Evolutionary conservation across 768 basidiomycete species (phyloP).

Genomic region (Mycena pura): DNA sequence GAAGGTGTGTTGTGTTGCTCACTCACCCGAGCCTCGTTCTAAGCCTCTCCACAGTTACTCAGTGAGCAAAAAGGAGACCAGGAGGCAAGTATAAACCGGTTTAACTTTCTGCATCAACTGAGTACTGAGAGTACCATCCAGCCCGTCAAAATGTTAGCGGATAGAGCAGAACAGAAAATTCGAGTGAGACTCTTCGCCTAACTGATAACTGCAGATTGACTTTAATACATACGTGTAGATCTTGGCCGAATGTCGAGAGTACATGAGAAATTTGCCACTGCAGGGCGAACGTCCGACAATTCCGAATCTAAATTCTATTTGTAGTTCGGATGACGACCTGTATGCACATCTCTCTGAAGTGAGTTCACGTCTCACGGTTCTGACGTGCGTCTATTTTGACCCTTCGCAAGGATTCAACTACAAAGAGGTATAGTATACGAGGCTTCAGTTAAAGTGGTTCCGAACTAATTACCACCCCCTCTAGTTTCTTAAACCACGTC

Average conservation of each 20-base stretch:
- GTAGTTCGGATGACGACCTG: not conserved
- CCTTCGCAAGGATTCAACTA: not conserved
- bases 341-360: conserved; percentile 1
- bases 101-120: not conserved
- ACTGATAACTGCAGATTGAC: not conserved
- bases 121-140: not conserved
- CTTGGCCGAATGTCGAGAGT: not conserved
- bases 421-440: not conserved
- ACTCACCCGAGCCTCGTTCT: not conserved
- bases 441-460: not conserved
- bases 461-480: not conserved
- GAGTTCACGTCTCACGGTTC: not conserved
- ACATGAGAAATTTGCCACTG: not conserved
- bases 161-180: too few relatives aligned
- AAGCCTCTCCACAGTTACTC: too few relatives aligned
- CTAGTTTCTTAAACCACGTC: conserved; percentile 3
- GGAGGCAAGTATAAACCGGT: not conserved
- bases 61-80: not conserved
- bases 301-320: not conserved
- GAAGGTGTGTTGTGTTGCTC: not conserved
- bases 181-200: too few relatives aligned
- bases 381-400: not conserved
- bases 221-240: not conserved
- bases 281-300: not conserved
- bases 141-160: not conserved